These are phyloP conservation scores for Ganoderma meredithae DNA, from an alignment of 1,284 basidiomycete genomes.

Conservation along the genomic window DNA sequence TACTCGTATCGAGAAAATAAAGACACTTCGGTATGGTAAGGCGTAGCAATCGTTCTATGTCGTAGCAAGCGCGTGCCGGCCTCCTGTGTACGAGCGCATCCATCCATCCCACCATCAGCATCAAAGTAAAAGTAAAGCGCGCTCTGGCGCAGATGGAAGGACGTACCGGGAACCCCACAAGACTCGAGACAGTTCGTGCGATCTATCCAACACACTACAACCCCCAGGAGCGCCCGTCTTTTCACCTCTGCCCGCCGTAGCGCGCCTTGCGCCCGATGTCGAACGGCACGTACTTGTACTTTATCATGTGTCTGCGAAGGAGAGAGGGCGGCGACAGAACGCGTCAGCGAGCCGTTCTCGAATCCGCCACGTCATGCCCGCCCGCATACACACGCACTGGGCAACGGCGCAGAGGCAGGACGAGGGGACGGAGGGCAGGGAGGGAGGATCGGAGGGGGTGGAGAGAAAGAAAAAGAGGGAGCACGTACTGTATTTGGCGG, in stretches of 20 bases:
- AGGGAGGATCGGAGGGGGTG: background rate
- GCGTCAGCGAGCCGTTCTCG: background rate
- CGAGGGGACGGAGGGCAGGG: background rate
- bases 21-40: slow-evolving; percentile 27
- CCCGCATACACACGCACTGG: background rate
- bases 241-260: slow-evolving; percentile 54
- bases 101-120: background rate
- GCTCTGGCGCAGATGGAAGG: background rate
- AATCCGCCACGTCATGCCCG: background rate
- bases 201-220: slow-evolving; percentile 5
- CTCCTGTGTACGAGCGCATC: background rate
- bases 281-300: slow-evolving; percentile 95
- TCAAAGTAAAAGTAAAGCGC: background rate
- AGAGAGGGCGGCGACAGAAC: background rate
- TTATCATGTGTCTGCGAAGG: slow-evolving; percentile 90
- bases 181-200: background rate
- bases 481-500: slow-evolving; percentile 88
- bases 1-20: slow-evolving; percentile 20
- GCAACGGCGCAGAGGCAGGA: background rate
- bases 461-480: background rate
- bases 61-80: slow-evolving; percentile 21
- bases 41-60: slow-evolving; percentile 33
- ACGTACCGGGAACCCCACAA: background rate
- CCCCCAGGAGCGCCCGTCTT: background rate
- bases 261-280: slow-evolving; percentile 89